These are phyloP conservation scores for Aspergillus sergii DNA, from an alignment of 2,329 filamentous ascomycete species.

Conservation along the genomic window DNA sequence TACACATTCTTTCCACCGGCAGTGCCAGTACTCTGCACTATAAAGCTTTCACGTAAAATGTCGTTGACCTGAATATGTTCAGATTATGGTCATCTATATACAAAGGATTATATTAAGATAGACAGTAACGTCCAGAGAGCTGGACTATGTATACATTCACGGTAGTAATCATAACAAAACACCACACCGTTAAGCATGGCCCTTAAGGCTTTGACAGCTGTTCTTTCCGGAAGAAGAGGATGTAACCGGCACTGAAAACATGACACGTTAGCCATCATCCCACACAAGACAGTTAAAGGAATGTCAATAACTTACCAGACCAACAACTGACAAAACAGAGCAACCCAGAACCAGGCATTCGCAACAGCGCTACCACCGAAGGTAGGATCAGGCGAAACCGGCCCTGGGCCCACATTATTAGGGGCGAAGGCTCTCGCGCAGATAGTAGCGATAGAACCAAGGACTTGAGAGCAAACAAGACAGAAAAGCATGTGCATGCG, in stretches of 20 bases:
- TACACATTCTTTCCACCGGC: not conserved
- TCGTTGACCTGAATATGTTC: not conserved
- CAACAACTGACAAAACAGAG: constrained; percentile 58
- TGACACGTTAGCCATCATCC: not conserved
- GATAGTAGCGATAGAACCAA: constrained; percentile 65
- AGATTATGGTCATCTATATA: constrained; percentile 3
- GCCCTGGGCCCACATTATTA: constrained; percentile 62
- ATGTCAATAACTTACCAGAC: constrained; percentile 54
- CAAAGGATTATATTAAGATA: constrained; percentile 5
- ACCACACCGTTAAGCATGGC: not conserved
- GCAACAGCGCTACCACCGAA: constrained; percentile 49
- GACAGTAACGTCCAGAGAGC: not conserved
- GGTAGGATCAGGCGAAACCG: constrained; percentile 65
- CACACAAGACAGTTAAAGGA: not conserved
- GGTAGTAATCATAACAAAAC: not conserved
- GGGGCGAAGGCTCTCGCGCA: constrained; percentile 63
- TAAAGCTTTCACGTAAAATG: not conserved
- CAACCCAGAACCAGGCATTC: constrained; percentile 64
- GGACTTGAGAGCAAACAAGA: constrained; percentile 61
- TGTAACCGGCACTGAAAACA: not conserved
- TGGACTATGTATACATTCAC: constrained; percentile 2
- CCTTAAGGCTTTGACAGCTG: constrained; percentile 1
- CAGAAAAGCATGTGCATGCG: constrained; percentile 68
- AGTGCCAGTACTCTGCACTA: not conserved
- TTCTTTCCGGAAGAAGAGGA: constrained; percentile 6